Evolutionary conservation across 495 filamentous ascomycete genomes (phyloP), one percentile per base, ranked within the genome.

Genomic region (Hypoxylon intermedium): DNA sequence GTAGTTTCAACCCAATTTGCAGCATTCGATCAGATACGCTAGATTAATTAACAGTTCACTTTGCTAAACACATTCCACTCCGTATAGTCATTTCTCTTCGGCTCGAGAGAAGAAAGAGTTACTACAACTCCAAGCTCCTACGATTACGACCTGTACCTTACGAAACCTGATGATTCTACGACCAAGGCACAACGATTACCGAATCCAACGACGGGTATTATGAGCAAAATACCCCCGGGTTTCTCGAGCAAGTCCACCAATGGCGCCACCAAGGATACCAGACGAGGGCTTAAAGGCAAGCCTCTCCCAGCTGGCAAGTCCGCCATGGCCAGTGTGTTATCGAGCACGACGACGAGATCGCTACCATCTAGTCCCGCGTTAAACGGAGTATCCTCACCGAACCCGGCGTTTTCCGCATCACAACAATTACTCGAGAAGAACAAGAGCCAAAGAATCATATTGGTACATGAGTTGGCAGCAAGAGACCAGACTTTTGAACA

Each of bases 391-490:
- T 81, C 65, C 31, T 85, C 72, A 1, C 80, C 79, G 20, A 82
- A 78, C 18, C 83, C 85, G 2, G 79, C 78, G 28, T 75, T 68
- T 19, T 77, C 80, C 1, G 60, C 77, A 12, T 81, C 80, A 7
- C 81, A 84, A 53, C 63, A 82, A 67, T 51, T 85, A 70, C 71
- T 76, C 9, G 79, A 83, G 41, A 73, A 80, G 72, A 62, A 75
- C 62, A 77, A 79, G 72, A 75, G 83, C 70, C 68, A 79, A 71
- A 65, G 83, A 72, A 67, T 83, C 74, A 82, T 87, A n/a, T 78
- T 92, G 15, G 84, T 91, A 21, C 89, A 93, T 75, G 81, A 90
- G 31, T 80, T 93, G 40, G 89, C 89, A 18, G 73, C 84, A 15
- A 78, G 81, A 42, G 82, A 86, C 6, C 79, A 83, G 26, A 79